phyloP scores from a whole-genome alignment of 768 basidiomycete genomes.

The Nidula microcarpa region DNA sequence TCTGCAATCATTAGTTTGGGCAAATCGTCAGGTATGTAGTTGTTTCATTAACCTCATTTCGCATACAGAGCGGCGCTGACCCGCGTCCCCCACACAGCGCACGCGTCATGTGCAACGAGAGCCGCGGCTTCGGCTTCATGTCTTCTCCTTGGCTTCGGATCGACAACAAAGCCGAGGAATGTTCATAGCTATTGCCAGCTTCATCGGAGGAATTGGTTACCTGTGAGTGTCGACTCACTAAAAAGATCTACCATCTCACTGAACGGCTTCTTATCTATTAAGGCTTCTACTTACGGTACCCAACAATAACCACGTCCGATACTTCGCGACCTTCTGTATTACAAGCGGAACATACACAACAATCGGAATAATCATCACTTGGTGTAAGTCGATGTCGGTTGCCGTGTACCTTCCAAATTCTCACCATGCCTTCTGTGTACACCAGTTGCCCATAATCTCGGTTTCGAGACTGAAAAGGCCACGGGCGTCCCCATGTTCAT shows the following conservation, averaged over 20 bases:
- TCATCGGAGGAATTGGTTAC: conserved; percentile 57
- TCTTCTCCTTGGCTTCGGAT: conserved; percentile 67
- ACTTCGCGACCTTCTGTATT: conserved; percentile 78
- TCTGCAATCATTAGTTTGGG: conserved; percentile 55
- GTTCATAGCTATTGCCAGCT: conserved; percentile 40
- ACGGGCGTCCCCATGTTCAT: conserved; percentile 77
- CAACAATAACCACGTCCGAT: conserved; percentile 57
- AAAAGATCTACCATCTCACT: background rate
- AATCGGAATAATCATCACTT: conserved; percentile 72
- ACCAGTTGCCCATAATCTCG: conserved; percentile 68
- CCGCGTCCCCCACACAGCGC: conserved; percentile 47
- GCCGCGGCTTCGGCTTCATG: conserved; percentile 90
- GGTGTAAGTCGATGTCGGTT: conserved; percentile 49
- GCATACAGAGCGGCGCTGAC: background rate
- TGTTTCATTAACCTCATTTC: background rate
- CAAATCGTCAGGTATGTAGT: conserved; percentile 75
- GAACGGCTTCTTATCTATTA: background rate
- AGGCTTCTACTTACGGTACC: conserved; percentile 56
- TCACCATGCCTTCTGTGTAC: background rate
- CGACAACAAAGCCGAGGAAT: conserved; percentile 56
- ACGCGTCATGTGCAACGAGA: conserved; percentile 87
- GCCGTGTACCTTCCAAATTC: background rate
- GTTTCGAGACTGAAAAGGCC: conserved; percentile 75
- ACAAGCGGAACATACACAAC: conserved; percentile 74
- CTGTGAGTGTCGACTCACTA: conserved; percentile 16